These are phyloP conservation scores for Malus hybrid DNA, from an alignment of 331 rosid species.

Conservation along the genomic window DNA sequence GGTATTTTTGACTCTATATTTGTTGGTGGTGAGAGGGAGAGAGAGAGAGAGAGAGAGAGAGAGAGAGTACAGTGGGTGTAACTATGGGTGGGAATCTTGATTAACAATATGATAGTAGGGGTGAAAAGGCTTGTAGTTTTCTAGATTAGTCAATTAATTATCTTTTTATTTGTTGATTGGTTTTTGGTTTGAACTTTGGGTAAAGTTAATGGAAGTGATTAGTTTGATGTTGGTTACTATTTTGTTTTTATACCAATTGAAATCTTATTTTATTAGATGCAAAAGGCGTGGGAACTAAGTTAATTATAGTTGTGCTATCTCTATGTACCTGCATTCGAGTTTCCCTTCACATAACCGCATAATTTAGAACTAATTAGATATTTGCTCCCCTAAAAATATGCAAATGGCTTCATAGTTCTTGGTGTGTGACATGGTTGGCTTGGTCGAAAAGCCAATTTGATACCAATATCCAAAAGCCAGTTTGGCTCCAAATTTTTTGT, in stretches of 20 bases:
- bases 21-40: neutral
- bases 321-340: too few relatives aligned
- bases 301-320: too few relatives aligned
- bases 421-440: neutral
- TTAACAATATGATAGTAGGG: slow-evolving; percentile 1
- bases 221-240: neutral
- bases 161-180: slow-evolving; percentile 5
- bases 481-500: neutral
- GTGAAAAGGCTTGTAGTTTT: slow-evolving; percentile 1
- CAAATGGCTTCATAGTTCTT: neutral
- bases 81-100: slow-evolving; percentile 14
- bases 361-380: too few relatives aligned
- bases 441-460: neutral
- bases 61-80: slow-evolving; percentile 1
- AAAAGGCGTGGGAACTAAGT: neutral
- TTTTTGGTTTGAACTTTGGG: slow-evolving; percentile 14
- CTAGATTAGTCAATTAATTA: slow-evolving; percentile 2
- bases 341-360: too few relatives aligned
- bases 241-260: neutral
- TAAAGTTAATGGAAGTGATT: slow-evolving; percentile 6
- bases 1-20: neutral
- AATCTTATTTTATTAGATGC: neutral
- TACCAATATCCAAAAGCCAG: neutral
- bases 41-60: neutral
- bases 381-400: too few relatives aligned